Percentiles rank a stretch among this genome's conserved stretches.
These are phyloP conservation scores for Naganishia randhawae DNA, from an alignment of 768 basidiomycete species.

Conservation along the genomic window DNA sequence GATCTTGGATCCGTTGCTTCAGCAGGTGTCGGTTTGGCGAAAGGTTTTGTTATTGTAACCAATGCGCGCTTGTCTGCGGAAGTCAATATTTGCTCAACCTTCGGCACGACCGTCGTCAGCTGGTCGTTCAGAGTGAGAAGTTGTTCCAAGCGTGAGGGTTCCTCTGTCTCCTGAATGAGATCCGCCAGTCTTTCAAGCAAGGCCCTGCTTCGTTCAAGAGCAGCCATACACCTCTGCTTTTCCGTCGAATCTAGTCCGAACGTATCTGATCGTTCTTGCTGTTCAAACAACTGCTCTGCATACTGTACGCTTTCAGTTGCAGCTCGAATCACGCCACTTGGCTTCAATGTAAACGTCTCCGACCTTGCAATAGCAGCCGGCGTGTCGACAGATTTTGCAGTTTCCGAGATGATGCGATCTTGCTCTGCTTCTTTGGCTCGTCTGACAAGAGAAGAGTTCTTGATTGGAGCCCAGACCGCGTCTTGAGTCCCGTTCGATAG, in stretches of 20 bases:
- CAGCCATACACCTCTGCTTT: conserved; percentile 18
- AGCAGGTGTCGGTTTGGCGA: conserved; percentile 11
- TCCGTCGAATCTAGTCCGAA: conserved; percentile 15
- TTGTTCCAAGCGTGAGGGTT: conserved; percentile 57
- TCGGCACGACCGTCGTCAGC: conserved; percentile 60
- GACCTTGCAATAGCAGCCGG: conserved; percentile 46
- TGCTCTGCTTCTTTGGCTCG: conserved; percentile 51
- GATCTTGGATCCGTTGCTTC: conserved; percentile 2
- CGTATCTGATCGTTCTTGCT: not conserved
- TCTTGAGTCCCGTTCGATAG: conserved; percentile 57
- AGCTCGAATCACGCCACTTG: conserved; percentile 38
- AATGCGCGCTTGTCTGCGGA: not conserved
- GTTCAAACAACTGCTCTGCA: not conserved
- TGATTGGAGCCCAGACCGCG: conserved; percentile 53
- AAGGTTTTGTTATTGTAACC: conserved; percentile 1
- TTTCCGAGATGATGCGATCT: conserved; percentile 42
- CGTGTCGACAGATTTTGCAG: conserved; percentile 36
- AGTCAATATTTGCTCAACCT: conserved; percentile 42
- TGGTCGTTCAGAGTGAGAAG: conserved; percentile 70
- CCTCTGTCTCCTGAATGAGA: conserved; percentile 50
- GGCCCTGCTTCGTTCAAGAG: conserved; percentile 51
- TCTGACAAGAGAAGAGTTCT: conserved; percentile 49
- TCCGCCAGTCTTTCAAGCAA: conserved; percentile 58
- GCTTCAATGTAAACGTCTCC: conserved; percentile 48
- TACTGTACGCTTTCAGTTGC: conserved; percentile 36